Evolutionary conservation across 2,329 filamentous ascomycete species (phyloP).

Genomic region (Parastagonospora avenae): DNA sequence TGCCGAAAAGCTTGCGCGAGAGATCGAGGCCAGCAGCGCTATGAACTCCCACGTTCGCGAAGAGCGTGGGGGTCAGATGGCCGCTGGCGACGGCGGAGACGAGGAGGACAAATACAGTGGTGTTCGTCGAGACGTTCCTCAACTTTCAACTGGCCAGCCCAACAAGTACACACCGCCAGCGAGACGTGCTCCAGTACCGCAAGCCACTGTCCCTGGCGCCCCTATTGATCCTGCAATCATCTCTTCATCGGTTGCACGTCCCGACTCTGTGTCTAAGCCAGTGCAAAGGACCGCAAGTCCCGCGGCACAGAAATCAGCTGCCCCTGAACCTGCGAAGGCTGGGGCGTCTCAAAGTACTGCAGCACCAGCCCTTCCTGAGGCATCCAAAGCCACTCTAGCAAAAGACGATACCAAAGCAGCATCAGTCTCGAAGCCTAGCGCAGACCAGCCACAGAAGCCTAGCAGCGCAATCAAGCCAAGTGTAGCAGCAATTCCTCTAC

Average conservation of each 20-base stretch:
- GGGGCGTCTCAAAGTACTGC: constrained; percentile 8
- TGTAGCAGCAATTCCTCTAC: constrained; percentile 30
- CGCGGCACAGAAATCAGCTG: constrained; percentile 21
- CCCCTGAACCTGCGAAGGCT: constrained; percentile 24
- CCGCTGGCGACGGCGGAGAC: constrained; percentile 69
- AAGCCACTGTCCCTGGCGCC: constrained; percentile 74
- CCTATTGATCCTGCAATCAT: constrained; percentile 90
- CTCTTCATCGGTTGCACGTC: constrained; percentile 73
- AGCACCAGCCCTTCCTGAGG: constrained; percentile 16
- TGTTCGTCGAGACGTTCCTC: constrained; percentile 75
- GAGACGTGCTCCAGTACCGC: constrained; percentile 75
- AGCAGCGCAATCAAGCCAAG: constrained; percentile 36
- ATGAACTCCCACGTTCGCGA: constrained; percentile 85
- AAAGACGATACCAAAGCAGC: constrained; percentile 26
- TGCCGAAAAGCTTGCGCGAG: constrained; percentile 79
- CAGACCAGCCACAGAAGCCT: constrained; percentile 34
- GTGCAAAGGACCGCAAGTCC: constrained; percentile 29
- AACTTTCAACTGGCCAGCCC: constrained; percentile 64
- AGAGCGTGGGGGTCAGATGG: constrained; percentile 74
- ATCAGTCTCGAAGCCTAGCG: constrained; percentile 23
- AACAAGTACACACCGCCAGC: constrained; percentile 92
- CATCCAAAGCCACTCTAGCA: constrained; percentile 18
- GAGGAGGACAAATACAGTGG: constrained; percentile 99
- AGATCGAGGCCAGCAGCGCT: constrained; percentile 79
- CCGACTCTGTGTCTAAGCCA: constrained; percentile 43